phyloP scores from a whole-genome alignment of 805 yeast genomes.

The Zygoascus biomembranicola region DNA sequence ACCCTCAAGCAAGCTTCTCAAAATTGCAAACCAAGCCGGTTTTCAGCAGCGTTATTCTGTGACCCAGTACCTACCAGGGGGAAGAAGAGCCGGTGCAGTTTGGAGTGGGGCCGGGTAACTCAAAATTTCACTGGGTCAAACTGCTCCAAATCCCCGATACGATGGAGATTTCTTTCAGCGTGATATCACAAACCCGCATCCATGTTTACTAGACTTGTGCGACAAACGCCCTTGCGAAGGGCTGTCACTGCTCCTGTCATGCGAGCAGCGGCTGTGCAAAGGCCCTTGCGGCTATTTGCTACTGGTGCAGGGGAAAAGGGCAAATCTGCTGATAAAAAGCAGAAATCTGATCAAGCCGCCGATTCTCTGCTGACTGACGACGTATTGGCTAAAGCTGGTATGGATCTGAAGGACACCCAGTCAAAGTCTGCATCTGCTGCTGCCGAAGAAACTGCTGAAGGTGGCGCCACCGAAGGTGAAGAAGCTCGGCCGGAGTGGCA shows the following conservation, averaged over 20 bases:
- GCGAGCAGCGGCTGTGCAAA: neutral
- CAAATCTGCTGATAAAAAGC: neutral
- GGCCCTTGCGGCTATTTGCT: neutral
- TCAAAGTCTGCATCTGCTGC: constrained; percentile 8
- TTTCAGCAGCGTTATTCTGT: no score
- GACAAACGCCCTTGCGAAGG: neutral
- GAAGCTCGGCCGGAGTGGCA: constrained; percentile 35
- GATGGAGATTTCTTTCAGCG: neutral
- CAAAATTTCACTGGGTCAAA: neutral
- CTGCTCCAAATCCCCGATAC: neutral
- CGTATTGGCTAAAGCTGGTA: constrained; percentile 73
- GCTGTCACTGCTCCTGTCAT: neutral
- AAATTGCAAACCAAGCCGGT: no score
- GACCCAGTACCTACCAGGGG: no score
- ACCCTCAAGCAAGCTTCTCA: no score
- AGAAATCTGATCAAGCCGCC: constrained; percentile 18
- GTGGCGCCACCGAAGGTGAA: constrained; percentile 10
- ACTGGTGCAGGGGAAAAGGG: neutral
- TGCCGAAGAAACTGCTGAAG: constrained; percentile 14
- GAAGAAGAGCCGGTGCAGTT: no score
- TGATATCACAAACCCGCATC: neutral
- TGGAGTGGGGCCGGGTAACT: neutral
- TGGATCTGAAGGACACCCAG: constrained; percentile 35
- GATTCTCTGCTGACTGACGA: constrained; percentile 71
- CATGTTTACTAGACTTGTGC: neutral